phyloP scores from a whole-genome alignment of 352 stramenopile species.

The Globisporangium parvum region DNA sequence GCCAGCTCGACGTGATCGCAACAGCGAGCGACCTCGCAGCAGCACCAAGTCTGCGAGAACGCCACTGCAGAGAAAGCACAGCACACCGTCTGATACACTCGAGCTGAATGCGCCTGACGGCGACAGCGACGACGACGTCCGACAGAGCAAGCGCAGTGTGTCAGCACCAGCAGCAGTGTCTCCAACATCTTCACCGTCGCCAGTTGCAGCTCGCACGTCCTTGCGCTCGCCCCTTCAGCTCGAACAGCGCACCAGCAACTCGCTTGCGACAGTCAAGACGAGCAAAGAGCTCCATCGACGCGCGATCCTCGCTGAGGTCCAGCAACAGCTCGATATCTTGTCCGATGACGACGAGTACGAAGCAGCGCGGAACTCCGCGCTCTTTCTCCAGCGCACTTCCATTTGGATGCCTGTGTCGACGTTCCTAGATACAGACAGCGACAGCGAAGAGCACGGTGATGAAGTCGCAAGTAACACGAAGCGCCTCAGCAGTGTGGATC shows the following conservation, averaged over 20 bases:
- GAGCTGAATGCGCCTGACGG: too few species aligned
- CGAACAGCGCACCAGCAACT: not conserved
- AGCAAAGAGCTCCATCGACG: slow-evolving; percentile 18
- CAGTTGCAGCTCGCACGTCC: not conserved
- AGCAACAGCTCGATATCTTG: slow-evolving; percentile 37
- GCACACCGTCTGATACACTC: too few species aligned
- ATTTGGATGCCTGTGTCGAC: slow-evolving; percentile 7
- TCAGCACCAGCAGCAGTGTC: too few species aligned
- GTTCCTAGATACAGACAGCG: not conserved
- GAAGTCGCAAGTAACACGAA: not conserved
- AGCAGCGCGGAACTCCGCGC: slow-evolving; percentile 22
- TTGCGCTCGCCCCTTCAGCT: not conserved
- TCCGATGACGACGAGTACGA: slow-evolving; percentile 30
- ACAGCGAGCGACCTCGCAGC: not conserved
- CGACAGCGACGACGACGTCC: not conserved
- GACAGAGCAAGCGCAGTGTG: not conserved
- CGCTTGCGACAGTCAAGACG: not conserved
- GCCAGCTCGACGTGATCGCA: not conserved
- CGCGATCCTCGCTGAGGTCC: slow-evolving; percentile 42
- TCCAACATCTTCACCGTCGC: not conserved
- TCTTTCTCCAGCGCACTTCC: slow-evolving; percentile 40
- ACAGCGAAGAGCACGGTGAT: not conserved
- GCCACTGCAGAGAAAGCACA: not conserved
- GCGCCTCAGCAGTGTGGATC: not conserved
- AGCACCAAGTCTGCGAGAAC: not conserved